Conservation (phyloP, 352 stramenopile species). For the Ophiocytium majus region DNA sequence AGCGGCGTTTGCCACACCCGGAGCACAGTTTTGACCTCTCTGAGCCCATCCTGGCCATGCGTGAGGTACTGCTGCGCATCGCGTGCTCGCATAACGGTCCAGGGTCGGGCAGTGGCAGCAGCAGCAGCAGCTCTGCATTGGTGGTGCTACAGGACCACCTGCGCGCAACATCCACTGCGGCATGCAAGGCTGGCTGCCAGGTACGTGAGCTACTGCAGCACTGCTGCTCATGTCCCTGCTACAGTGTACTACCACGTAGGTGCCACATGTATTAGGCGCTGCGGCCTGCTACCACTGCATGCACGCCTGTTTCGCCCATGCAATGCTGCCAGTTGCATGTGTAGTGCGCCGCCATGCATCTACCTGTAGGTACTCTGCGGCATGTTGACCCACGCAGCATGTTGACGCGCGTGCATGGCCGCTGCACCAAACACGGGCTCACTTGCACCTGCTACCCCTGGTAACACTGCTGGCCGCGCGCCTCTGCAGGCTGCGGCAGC, state of each 20-base stretch:
- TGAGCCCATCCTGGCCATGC: constrained; percentile 50
- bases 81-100: background rate
- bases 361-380: too few species aligned
- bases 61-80: constrained; percentile 24
- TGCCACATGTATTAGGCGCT: too few species aligned
- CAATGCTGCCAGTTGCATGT: too few species aligned
- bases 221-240: background rate
- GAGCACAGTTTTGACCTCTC: constrained; percentile 48
- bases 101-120: background rate
- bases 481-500: background rate
- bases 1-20: constrained; percentile 20
- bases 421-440: too few species aligned
- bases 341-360: too few species aligned
- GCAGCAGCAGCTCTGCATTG: background rate
- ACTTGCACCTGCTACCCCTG: too few species aligned
- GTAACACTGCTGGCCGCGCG: too few species aligned
- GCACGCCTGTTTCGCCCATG: too few species aligned
- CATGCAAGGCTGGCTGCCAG: background rate
- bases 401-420: too few species aligned
- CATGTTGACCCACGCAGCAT: too few species aligned
- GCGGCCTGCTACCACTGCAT: too few species aligned
- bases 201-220: background rate
- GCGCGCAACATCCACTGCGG: background rate
- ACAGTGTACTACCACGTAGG: too few species aligned
- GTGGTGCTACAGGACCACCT: background rate